These are phyloP conservation scores for Trametes cingulata DNA, from an alignment of 768 basidiomycete species.

Conservation along the genomic window DNA sequence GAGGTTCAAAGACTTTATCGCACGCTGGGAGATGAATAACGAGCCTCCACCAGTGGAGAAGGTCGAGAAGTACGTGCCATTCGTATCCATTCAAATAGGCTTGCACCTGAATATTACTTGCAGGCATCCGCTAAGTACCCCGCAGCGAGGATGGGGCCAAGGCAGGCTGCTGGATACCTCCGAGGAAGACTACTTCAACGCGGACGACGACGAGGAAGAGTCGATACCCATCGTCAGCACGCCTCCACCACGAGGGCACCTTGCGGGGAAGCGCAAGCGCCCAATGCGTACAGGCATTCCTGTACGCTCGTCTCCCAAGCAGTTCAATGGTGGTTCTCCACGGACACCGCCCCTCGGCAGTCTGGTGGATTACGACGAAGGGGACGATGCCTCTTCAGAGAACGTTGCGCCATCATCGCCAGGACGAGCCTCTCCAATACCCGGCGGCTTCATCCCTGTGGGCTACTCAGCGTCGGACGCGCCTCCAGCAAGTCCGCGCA, in stretches of 20 bases:
- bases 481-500: slow-evolving; percentile 30
- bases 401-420: slow-evolving; percentile 11
- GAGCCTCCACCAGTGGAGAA: slow-evolving; percentile 66
- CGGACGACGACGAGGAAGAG: slow-evolving; percentile 73
- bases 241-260: slow-evolving; percentile 35
- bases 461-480: slow-evolving; percentile 6
- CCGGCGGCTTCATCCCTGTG: slow-evolving; percentile 16
- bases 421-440: slow-evolving; percentile 13
- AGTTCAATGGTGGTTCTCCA: slow-evolving; percentile 33
- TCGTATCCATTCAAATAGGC: background rate
- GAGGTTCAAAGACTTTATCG: slow-evolving; percentile 71
- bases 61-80: slow-evolving; percentile 49
- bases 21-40: slow-evolving; percentile 90
- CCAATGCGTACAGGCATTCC: slow-evolving; percentile 21
- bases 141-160: slow-evolving; percentile 33
- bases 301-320: slow-evolving; percentile 22
- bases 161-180: slow-evolving; percentile 63
- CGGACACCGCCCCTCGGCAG: slow-evolving; percentile 56
- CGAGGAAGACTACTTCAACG: slow-evolving; percentile 95
- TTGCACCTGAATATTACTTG: background rate
- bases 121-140: slow-evolving; percentile 20
- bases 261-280: slow-evolving; percentile 58
- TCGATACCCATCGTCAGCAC: slow-evolving; percentile 34
- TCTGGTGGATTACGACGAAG: slow-evolving; percentile 83
- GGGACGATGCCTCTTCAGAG: slow-evolving; percentile 41